phyloP scores from a whole-genome alignment of 768 basidiomycete genomes.

The Pholiota molesta region DNA sequence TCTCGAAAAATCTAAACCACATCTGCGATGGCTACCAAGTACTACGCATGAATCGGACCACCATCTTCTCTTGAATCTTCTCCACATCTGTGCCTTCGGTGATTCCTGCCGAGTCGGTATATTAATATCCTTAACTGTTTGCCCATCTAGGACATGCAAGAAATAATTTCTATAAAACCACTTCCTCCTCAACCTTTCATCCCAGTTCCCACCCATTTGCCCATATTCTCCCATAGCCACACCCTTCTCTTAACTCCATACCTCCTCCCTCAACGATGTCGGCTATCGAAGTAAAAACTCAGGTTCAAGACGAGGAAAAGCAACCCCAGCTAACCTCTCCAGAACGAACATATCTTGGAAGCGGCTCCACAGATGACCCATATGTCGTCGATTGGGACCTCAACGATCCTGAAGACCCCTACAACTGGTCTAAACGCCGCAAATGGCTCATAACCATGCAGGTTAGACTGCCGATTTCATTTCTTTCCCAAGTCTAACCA shows the following conservation, averaged over 20 bases:
- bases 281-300: neutral
- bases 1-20: no score
- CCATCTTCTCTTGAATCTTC: no score
- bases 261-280: constrained; percentile 6
- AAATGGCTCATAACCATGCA: constrained; percentile 62
- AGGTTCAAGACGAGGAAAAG: constrained; percentile 17
- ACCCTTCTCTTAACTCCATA: constrained; percentile 1
- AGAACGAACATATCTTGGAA: constrained; percentile 40
- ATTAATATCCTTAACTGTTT: no score
- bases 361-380: constrained; percentile 50
- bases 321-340: constrained; percentile 1
- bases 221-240: neutral
- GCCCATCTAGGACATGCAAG: no score
- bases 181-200: no score
- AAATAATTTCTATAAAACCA: no score
- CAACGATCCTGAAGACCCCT: constrained; percentile 56
- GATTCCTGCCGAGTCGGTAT: no score
- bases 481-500: constrained; percentile 1
- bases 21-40: no score
- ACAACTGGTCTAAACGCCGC: constrained; percentile 50
- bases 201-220: no score
- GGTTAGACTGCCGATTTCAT: constrained; percentile 29
- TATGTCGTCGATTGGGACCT: constrained; percentile 57
- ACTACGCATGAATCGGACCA: no score
- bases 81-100: no score